Percentiles rank a stretch among this genome's conserved stretches.
These are phyloP conservation scores for Linum trigynum DNA, from an alignment of 345 rosid species.

Conservation along the genomic window DNA sequence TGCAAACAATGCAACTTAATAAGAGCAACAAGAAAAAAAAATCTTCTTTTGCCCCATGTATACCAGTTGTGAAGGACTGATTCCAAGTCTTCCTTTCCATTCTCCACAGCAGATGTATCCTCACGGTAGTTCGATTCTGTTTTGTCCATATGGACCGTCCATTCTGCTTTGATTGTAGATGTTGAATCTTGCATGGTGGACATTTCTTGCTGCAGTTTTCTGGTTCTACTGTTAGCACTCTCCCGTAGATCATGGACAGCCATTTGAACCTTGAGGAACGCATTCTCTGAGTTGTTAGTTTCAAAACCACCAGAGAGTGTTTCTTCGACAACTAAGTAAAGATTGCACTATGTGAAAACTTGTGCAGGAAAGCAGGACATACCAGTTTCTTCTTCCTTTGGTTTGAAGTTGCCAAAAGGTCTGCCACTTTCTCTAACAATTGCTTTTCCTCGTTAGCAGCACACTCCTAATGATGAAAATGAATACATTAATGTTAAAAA, in stretches of 20 bases:
- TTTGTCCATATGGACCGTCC: constrained; percentile 72
- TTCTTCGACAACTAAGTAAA: not conserved
- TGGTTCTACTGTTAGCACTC: constrained; percentile 63
- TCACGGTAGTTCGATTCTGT: constrained; percentile 62
- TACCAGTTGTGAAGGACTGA: constrained; percentile 82
- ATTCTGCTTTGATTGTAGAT: constrained; percentile 59
- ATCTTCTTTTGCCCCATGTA: not conserved
- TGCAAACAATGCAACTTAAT: not conserved
- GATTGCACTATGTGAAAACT: not conserved
- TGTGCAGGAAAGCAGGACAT: constrained; percentile 5
- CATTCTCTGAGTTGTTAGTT: constrained; percentile 7
- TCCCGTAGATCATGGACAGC: constrained; percentile 79
- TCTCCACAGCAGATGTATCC: constrained; percentile 65
- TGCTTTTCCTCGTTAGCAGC: constrained; percentile 82
- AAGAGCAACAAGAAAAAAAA: constrained; percentile 7
- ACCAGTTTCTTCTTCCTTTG: constrained; percentile 89
- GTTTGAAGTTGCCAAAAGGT: constrained; percentile 70
- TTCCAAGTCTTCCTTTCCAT: constrained; percentile 69
- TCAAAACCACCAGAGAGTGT: not conserved
- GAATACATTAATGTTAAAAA: constrained; percentile 4
- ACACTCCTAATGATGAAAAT: constrained; percentile 48
- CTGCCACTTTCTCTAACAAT: constrained; percentile 84
- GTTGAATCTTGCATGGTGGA: constrained; percentile 83
- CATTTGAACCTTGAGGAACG: constrained; percentile 58
- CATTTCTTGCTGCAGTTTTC: constrained; percentile 76